Conservation (phyloP, 2,329 filamentous ascomycete genomes). For the Fusarium sp. region DNA sequence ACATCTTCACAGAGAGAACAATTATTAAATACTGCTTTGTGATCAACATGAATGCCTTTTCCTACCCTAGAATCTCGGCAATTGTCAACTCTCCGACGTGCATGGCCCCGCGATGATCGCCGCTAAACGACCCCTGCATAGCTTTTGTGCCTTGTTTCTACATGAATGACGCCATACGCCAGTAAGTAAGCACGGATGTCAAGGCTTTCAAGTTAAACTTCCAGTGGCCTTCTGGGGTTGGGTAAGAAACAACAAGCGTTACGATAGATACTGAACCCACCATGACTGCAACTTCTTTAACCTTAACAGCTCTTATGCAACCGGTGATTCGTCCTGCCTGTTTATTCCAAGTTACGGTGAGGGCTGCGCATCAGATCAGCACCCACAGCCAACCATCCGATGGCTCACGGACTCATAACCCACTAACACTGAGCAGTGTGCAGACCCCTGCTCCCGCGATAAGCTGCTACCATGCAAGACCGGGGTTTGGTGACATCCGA, state of each 20-base stretch:
- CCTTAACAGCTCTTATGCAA: background rate
- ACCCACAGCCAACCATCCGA: background rate
- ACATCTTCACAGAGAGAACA: fast-evolving
- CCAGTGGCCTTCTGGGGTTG: background rate
- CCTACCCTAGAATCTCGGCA: background rate
- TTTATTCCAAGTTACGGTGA: background rate
- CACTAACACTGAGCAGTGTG: background rate
- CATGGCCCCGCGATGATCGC: background rate
- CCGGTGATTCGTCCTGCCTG: background rate
- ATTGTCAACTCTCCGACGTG: background rate
- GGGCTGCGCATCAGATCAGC: background rate
- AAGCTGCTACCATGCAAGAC: background rate
- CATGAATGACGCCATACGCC: background rate
- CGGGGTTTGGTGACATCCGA: background rate
- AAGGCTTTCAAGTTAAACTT: background rate
- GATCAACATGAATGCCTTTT: background rate
- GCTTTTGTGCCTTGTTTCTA: background rate
- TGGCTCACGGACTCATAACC: background rate
- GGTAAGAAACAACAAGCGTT: background rate
- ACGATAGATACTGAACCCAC: background rate
- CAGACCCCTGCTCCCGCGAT: background rate
- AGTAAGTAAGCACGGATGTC: background rate
- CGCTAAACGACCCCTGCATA: background rate
- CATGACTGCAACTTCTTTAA: background rate
- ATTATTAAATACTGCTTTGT: background rate